A percentile compares a stretch with the other conserved stretches of the same genome.
These are phyloP conservation scores for Chrysosporium queenslandicum DNA, from an alignment of 2,329 filamentous ascomycete genomes.

Conservation along the genomic window DNA sequence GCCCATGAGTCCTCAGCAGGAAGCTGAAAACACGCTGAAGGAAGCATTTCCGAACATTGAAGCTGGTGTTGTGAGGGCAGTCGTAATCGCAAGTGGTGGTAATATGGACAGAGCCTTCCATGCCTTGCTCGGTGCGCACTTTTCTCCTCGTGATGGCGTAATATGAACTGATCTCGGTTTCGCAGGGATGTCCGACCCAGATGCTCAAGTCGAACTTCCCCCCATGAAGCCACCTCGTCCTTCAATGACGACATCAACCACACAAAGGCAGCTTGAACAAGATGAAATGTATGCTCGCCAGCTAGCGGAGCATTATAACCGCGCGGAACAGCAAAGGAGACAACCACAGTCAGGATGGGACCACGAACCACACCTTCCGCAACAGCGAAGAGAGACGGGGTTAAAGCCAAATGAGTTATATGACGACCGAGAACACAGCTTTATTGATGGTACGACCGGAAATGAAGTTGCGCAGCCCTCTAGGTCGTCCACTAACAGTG, in stretches of 20 bases:
- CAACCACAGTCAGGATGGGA: conserved; percentile 16
- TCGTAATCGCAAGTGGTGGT: conserved; percentile 74
- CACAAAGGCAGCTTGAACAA: conserved; percentile 72
- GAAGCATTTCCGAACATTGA: conserved; percentile 91
- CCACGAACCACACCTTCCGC: conserved; percentile 27
- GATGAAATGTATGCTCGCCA: conserved; percentile 89
- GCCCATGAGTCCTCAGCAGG: conserved; percentile 68
- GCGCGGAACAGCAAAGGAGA: conserved; percentile 24
- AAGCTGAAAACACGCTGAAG: conserved; percentile 77
- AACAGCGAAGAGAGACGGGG: conserved; percentile 44
- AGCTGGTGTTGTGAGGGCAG: conserved; percentile 67
- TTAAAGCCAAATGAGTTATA: conserved; percentile 48
- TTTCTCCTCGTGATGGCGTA: background rate
- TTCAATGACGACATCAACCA: conserved; percentile 45
- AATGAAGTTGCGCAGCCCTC: conserved; percentile 1
- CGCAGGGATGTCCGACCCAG: conserved; percentile 68
- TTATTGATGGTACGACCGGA: conserved; percentile 60
- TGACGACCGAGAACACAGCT: conserved; percentile 70
- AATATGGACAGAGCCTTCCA: conserved; percentile 91
- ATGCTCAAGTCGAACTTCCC: conserved; percentile 56
- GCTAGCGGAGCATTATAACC: conserved; percentile 79
- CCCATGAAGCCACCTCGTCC: conserved; percentile 74
- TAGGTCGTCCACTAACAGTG: background rate
- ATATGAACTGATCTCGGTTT: conserved; percentile 2
- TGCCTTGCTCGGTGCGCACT: conserved; percentile 62